phyloP scores from a whole-genome alignment of 2,329 filamentous ascomycete genomes.

The Septoria linicola region DNA sequence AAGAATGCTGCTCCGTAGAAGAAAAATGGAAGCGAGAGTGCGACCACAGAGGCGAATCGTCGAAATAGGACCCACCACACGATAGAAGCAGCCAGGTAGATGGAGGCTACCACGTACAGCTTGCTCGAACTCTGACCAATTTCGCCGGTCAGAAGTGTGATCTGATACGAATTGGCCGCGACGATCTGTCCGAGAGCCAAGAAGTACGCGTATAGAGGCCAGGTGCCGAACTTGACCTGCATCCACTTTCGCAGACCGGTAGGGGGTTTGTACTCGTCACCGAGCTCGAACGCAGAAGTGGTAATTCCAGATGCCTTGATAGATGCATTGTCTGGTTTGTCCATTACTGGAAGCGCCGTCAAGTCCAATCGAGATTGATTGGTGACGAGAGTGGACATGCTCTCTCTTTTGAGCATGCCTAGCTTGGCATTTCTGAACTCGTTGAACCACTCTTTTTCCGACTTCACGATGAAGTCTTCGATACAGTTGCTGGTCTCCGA shows the following conservation, averaged over 20 bases:
- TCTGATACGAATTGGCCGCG: conserved; percentile 64
- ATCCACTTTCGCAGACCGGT: conserved; percentile 57
- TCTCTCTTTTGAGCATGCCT: conserved; percentile 44
- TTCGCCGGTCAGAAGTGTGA: conserved; percentile 62
- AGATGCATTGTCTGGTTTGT: conserved; percentile 32
- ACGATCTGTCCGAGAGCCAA: conserved; percentile 63
- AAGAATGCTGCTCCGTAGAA: conserved; percentile 63
- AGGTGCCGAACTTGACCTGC: conserved; percentile 58
- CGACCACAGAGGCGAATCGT: conserved; percentile 54
- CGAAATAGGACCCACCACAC: conserved; percentile 63
- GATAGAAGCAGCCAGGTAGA: conserved; percentile 58
- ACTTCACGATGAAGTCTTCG: conserved; percentile 61
- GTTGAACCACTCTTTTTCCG: conserved; percentile 65
- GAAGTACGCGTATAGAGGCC: conserved; percentile 62
- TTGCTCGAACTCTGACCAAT: conserved; percentile 57
- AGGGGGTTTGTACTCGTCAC: conserved; percentile 55
- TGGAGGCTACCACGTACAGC: conserved; percentile 58
- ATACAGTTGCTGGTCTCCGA: conserved; percentile 58
- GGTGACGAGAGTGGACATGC: conserved; percentile 5
- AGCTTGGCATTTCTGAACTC: conserved; percentile 58
- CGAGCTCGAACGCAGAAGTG: conserved; percentile 51
- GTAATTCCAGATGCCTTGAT: conserved; percentile 18
- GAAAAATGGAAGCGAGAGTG: conserved; percentile 59
- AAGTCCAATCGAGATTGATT: conserved; percentile 8
- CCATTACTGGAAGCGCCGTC: conserved; percentile 13